These are phyloP conservation scores for Eucalyptus globulus DNA, from an alignment of 345 rosid species.

Conservation along the genomic window DNA sequence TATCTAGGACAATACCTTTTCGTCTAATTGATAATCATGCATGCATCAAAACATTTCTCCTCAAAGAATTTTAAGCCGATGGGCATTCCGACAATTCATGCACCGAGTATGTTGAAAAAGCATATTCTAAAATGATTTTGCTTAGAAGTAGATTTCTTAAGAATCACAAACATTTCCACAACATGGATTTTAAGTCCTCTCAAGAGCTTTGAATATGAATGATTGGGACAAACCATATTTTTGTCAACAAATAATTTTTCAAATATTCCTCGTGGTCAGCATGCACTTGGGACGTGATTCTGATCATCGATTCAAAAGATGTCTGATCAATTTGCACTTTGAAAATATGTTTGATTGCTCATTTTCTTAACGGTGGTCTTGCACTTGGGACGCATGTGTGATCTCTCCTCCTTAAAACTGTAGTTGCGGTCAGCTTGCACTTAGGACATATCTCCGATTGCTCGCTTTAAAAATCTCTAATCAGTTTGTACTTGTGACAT, in stretches of 20 bases:
- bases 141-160: neutral
- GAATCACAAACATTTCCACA: neutral
- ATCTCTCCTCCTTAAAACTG: neutral
- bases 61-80: neutral
- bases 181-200: neutral
- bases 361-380: neutral
- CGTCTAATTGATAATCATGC: neutral
- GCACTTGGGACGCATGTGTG: neutral
- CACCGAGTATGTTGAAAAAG: neutral
- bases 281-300: neutral
- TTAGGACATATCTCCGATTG: neutral
- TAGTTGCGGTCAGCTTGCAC: neutral
- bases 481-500: neutral
- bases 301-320: neutral
- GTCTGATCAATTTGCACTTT: neutral
- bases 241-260: neutral
- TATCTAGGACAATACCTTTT: neutral
- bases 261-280: neutral
- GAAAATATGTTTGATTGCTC: neutral
- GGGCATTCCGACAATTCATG: neutral
- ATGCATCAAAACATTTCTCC: neutral
- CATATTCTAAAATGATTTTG: neutral
- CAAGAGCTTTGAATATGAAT: neutral
- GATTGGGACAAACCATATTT: neutral
- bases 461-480: neutral